Conservation (phyloP, 257 asterid species). For the Lithospermum erythrorhizon region DNA sequence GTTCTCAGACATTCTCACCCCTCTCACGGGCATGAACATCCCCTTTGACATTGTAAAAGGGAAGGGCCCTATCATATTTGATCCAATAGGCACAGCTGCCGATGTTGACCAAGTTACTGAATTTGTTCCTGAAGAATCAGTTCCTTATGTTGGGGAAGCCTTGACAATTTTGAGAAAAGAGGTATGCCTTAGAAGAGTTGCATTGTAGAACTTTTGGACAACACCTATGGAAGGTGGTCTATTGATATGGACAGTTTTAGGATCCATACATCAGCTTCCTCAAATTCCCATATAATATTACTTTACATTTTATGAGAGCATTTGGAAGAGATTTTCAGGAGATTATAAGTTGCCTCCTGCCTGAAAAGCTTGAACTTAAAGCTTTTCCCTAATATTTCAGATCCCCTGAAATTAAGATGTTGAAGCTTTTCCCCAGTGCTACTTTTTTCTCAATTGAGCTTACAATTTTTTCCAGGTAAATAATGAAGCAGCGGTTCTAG, state of each 20-base stretch:
- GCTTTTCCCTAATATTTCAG: too few species aligned
- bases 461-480: constrained; percentile 38
- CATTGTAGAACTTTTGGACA: neutral
- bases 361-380: too few species aligned
- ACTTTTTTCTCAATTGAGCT: neutral
- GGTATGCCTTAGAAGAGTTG: constrained; percentile 29
- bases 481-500: constrained; percentile 94
- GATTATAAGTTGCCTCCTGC: too few species aligned
- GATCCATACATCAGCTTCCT: too few species aligned
- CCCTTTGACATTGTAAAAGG: constrained; percentile 97
- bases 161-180: constrained; percentile 79
- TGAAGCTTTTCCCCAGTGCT: too few species aligned
- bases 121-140: constrained; percentile 76
- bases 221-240: neutral
- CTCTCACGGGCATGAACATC: constrained; percentile 92
- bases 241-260: too few species aligned
- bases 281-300: too few species aligned
- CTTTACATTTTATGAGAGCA: too few species aligned
- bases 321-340: too few species aligned
- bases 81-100: constrained; percentile 48
- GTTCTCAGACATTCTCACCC: constrained; percentile 98
- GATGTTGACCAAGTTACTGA: constrained; percentile 87
- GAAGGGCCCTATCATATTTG: constrained; percentile 89
- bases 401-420: too few species aligned
- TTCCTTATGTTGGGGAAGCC: constrained; percentile 97